A percentile compares a stretch with the other conserved stretches of the same genome.
These are phyloP conservation scores for Scheffersomyces amazonensis DNA, from an alignment of 805 yeast species.

Conservation along the genomic window DNA sequence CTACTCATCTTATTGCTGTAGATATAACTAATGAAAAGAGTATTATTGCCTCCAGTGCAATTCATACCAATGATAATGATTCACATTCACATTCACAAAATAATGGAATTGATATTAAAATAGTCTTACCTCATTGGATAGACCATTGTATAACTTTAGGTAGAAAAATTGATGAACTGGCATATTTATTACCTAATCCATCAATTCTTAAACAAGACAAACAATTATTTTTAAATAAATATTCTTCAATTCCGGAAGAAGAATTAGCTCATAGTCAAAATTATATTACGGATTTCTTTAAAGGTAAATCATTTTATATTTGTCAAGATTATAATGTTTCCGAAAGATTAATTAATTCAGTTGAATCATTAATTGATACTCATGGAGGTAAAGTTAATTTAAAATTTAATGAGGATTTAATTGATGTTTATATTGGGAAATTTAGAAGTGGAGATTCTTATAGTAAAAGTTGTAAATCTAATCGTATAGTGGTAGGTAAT, in stretches of 20 bases:
- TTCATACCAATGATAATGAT: conserved; percentile 10
- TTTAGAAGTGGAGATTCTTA: conserved; percentile 60
- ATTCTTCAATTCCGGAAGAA: neutral
- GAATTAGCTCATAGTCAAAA: neutral
- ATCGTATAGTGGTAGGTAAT: conserved; percentile 55
- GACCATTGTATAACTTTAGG: conserved; percentile 61
- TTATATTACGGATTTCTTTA: conserved; percentile 25
- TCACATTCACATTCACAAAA: conserved; percentile 16
- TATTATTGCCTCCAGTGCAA: conserved; percentile 47
- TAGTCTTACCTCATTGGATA: conserved; percentile 80
- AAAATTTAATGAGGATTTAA: conserved; percentile 12
- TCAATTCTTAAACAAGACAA: conserved; percentile 1
- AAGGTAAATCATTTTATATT: conserved; percentile 47
- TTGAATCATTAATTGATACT: conserved; percentile 42
- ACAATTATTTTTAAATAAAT: conserved; percentile 1
- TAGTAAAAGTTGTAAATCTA: conserved; percentile 37
- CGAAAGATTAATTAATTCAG: conserved; percentile 32
- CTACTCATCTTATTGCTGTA: conserved; percentile 74
- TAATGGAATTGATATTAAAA: conserved; percentile 41
- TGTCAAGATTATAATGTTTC: conserved; percentile 57
- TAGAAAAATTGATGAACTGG: conserved; percentile 47
- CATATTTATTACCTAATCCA: conserved; percentile 46
- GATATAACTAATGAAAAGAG: conserved; percentile 56
- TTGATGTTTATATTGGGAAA: conserved; percentile 56
- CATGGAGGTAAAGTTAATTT: conserved; percentile 53